Percentiles rank a stretch among this genome's conserved stretches.
phyloP scores from a whole-genome alignment of 768 basidiomycete genomes.

The Stropharia rugosoannulata region DNA sequence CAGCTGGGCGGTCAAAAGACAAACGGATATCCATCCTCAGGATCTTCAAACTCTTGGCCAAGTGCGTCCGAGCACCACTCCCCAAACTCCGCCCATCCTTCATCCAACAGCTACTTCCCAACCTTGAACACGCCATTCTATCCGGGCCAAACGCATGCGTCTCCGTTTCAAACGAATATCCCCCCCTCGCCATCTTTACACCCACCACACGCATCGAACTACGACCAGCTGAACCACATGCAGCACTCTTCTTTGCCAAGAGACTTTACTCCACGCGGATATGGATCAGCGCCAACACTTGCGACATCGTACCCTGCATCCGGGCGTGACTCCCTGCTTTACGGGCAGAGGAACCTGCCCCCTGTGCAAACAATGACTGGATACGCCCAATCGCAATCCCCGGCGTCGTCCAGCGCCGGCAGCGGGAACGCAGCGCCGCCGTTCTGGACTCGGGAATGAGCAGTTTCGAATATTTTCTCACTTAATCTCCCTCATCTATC shows the following conservation, averaged over 20 bases:
- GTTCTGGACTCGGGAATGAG: slow-evolving; percentile 25
- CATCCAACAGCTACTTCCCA: slow-evolving; percentile 38
- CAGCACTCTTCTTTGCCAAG: slow-evolving; percentile 12
- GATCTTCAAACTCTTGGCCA: slow-evolving; percentile 16
- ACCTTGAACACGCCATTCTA: slow-evolving; percentile 61
- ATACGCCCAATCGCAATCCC: slow-evolving; percentile 22
- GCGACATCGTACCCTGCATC: slow-evolving; percentile 14
- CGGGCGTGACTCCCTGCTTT: slow-evolving; percentile 20
- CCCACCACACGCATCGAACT: slow-evolving; percentile 6
- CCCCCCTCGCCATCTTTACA: slow-evolving; percentile 11
- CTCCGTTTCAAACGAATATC: slow-evolving; percentile 27
- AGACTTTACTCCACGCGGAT: slow-evolving; percentile 14
- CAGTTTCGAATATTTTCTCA: background rate
- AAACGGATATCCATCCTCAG: slow-evolving; percentile 9
- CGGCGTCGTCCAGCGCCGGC: slow-evolving; percentile 20
- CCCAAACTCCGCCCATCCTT: slow-evolving; percentile 1
- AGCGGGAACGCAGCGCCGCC: slow-evolving; percentile 13
- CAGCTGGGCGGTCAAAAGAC: slow-evolving; percentile 8
- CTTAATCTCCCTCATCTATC: no score
- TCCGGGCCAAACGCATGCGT: slow-evolving; percentile 36
- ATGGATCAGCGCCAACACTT: slow-evolving; percentile 14
- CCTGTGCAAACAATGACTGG: slow-evolving; percentile 24
- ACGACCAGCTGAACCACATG: slow-evolving; percentile 15
- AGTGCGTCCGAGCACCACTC: slow-evolving; percentile 11
- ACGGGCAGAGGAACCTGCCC: slow-evolving; percentile 25